Evolutionary conservation across 305 asterid genomes (phyloP), one percentile per base, ranked within the genome.

Genomic region (Fraxinus albicans): DNA sequence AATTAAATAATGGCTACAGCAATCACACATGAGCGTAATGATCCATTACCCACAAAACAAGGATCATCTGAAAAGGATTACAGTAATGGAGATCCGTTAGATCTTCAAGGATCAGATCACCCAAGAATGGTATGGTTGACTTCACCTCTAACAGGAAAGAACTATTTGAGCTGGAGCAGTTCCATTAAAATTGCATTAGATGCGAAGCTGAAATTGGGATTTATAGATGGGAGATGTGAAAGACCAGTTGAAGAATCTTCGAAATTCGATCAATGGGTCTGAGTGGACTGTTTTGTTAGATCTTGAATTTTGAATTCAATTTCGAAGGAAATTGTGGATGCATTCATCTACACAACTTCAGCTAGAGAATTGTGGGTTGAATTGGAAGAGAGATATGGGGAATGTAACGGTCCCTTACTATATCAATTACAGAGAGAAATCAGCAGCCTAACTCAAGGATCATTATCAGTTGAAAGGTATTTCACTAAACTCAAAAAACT

Each of bases 291-390:
- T 25, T 60, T 78, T 55, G 81, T 78, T 2, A n/a, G 3, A 4
- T 78, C 81, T 0, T 60, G 34, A 75, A 29, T 78, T 2, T 9
- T 78, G 29, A 78, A 78, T 17, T 78, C 81, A 2, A 78, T 58
- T 1, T 58, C 81, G 5, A 78, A 55, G 29, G 81, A 78, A 3
- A 58, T 78, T 0, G 31, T 19, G 3, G 81, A 60, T 13, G 47
- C 55, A 3, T 78, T 55, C 15, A 27, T 65, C 5, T 60, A 55
- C 15, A 3, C 55, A 0, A 55, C 53, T 1, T 25, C 31, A 1
- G 33, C 75, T 10, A 47, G 34, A 19, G 80, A 44, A 1, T 1
- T 47, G 3, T 47, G 58, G 58, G 2, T 47, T 47, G 58, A 47
- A 2, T 23, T 78, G 44, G 73, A 60, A 2, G 19, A 29, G 10